These are phyloP conservation scores for Jaminaea rosea DNA, from an alignment of 1,284 basidiomycete genomes.

Conservation along the genomic window DNA sequence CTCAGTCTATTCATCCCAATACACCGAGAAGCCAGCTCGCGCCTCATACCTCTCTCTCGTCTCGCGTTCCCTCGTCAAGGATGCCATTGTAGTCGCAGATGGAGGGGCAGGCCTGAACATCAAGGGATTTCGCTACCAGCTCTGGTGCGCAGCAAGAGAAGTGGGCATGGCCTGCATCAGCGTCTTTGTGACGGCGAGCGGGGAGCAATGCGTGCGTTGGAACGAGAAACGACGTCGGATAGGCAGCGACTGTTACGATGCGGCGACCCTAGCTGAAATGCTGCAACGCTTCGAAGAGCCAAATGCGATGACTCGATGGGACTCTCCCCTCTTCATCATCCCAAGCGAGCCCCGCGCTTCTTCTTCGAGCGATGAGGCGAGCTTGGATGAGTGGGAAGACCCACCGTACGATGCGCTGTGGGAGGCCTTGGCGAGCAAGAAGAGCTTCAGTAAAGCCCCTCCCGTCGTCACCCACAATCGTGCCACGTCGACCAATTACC, in stretches of 20 bases:
- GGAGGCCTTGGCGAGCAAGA: constrained; percentile 67
- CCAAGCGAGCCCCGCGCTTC: not conserved
- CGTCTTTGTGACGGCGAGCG: constrained; percentile 1
- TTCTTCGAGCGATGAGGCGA: not conserved
- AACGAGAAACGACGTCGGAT: constrained; percentile 55
- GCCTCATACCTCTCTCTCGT: constrained; percentile 77
- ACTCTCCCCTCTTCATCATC: constrained; percentile 82
- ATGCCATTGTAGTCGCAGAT: constrained; percentile 78
- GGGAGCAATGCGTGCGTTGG: constrained; percentile 65
- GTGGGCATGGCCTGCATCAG: constrained; percentile 61
- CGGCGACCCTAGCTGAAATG: constrained; percentile 61
- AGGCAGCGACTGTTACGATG: constrained; percentile 54
- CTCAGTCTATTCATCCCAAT: constrained; percentile 58
- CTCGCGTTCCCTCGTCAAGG: constrained; percentile 62
- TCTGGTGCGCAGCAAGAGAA: constrained; percentile 90
- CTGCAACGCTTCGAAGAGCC: constrained; percentile 76
- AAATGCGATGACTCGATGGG: constrained; percentile 93
- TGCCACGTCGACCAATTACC: constrained; percentile 47
- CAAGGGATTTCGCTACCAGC: constrained; percentile 88
- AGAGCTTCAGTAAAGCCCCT: constrained; percentile 73
- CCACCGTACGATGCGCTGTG: constrained; percentile 65
- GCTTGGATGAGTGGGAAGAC: not conserved
- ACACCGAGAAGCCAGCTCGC: constrained; percentile 77
- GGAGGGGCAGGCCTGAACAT: constrained; percentile 75
- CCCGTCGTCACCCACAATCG: constrained; percentile 60